Evolutionary conservation across 1,139 yeast species (phyloP).

Genomic region (Wickerhamiella infanticola): DNA sequence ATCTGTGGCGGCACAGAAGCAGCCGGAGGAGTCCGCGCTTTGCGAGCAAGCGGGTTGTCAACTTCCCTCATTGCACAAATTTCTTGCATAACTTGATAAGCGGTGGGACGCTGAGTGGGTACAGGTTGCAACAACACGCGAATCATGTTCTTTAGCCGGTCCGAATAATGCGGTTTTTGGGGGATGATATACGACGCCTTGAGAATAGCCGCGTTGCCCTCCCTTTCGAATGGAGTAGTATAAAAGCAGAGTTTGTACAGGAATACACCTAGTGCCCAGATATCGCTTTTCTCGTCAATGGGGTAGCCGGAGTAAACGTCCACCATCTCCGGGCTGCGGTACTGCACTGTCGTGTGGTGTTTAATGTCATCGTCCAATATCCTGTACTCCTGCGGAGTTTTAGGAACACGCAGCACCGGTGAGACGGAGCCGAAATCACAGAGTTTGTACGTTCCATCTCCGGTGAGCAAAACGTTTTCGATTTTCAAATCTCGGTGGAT

Average conservation of each 20-base stretch:
- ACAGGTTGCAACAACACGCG: conserved; percentile 67
- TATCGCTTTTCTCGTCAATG: conserved; percentile 85
- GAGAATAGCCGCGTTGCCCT: conserved; percentile 36
- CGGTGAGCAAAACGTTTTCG: conserved; percentile 79
- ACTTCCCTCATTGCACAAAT: conserved; percentile 41
- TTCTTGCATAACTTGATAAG: conserved; percentile 65
- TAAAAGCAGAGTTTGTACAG: conserved; percentile 83
- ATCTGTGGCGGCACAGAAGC: not conserved
- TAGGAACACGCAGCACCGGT: conserved; percentile 48
- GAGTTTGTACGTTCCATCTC: conserved; percentile 55
- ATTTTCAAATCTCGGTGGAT: conserved; percentile 91
- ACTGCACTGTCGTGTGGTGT: conserved; percentile 94
- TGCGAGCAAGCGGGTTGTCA: conserved; percentile 34
- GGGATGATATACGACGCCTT: conserved; percentile 51
- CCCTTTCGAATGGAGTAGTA: conserved; percentile 83
- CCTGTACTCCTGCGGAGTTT: conserved; percentile 48
- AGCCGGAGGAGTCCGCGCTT: not conserved
- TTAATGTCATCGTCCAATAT: conserved; percentile 66
- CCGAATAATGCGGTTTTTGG: conserved; percentile 26
- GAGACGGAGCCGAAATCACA: conserved; percentile 95
- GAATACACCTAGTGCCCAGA: conserved; percentile 93
- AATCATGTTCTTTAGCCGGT: conserved; percentile 33
- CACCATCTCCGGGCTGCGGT: conserved; percentile 92
- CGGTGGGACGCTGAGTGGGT: conserved; percentile 73
- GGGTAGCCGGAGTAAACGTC: conserved; percentile 75